Percentiles rank a stretch among this genome's conserved stretches.
phyloP scores from a whole-genome alignment of 1,139 yeast species.

The Suhomyces bokatorum region DNA sequence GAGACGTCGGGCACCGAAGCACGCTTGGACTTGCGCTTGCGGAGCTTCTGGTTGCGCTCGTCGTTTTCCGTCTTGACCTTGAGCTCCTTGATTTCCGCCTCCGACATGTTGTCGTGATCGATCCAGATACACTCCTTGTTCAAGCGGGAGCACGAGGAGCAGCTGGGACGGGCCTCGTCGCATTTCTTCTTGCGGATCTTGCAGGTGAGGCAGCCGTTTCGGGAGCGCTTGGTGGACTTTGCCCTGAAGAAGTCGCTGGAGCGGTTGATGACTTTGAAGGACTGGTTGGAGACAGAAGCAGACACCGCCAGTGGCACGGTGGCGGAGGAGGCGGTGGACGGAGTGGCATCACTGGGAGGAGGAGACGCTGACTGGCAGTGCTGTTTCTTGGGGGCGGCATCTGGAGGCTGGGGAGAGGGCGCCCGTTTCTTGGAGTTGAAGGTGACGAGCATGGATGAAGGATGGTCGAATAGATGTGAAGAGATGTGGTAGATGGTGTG shows the following conservation, averaged over 20 bases:
- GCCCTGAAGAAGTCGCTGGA: slow-evolving; percentile 10
- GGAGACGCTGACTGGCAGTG: no score
- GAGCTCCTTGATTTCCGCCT: slow-evolving; percentile 25
- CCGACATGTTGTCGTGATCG: slow-evolving; percentile 31
- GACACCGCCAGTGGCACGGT: no score
- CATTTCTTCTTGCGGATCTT: slow-evolving; percentile 73
- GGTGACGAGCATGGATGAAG: slow-evolving; percentile 13
- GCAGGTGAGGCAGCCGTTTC: slow-evolving; percentile 70
- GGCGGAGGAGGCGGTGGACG: no score
- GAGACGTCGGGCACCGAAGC: background rate
- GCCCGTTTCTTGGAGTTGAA: slow-evolving; percentile 12
- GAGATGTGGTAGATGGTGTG: no score
- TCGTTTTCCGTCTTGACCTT: slow-evolving; percentile 29
- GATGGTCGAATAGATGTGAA: background rate
- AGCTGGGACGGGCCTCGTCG: slow-evolving; percentile 61
- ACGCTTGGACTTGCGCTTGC: slow-evolving; percentile 30
- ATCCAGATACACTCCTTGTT: slow-evolving; percentile 30
- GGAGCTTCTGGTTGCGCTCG: slow-evolving; percentile 35
- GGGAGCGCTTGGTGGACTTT: slow-evolving; percentile 33
- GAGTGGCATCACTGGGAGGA: background rate
- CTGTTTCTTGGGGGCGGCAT: background rate
- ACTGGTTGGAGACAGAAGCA: background rate
- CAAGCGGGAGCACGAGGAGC: slow-evolving; percentile 42
- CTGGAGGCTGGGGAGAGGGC: background rate
- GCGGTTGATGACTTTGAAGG: slow-evolving; percentile 10